phyloP scores from a whole-genome alignment of 345 rosid species.

The Populus simonii region DNA sequence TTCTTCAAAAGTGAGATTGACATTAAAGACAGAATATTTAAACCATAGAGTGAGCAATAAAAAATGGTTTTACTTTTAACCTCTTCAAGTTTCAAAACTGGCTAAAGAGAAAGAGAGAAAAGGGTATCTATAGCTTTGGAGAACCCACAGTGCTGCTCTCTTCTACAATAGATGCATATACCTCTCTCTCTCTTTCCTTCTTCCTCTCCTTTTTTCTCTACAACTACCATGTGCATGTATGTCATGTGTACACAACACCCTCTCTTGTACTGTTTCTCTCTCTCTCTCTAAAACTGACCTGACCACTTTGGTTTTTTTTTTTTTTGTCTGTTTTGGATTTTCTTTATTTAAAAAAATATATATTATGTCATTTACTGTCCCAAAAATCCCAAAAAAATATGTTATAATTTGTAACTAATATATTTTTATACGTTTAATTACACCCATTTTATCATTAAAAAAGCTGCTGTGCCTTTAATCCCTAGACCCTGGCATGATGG shows the following conservation, averaged over 20 bases:
- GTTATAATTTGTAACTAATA: no score
- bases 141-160: slow-evolving; percentile 19
- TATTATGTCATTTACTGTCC: no score
- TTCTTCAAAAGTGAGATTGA: background rate
- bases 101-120: background rate
- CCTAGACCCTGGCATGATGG: no score
- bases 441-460: no score
- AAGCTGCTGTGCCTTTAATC: no score
- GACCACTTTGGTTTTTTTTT: no score
- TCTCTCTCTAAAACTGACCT: background rate
- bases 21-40: background rate
- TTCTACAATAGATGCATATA: slow-evolving; percentile 14
- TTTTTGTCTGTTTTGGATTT: no score
- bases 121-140: background rate
- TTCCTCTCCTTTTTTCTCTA: slow-evolving; percentile 2
- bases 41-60: slow-evolving; percentile 1
- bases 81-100: background rate
- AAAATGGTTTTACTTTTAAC: background rate
- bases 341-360: no score
- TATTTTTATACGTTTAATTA: no score
- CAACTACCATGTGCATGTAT: slow-evolving; percentile 12
- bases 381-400: no score
- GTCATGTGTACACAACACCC: background rate
- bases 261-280: background rate
- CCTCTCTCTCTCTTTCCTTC: background rate